Conservation (phyloP, 2,329 filamentous ascomycete genomes). For the Xylariaceae sp. region DNA sequence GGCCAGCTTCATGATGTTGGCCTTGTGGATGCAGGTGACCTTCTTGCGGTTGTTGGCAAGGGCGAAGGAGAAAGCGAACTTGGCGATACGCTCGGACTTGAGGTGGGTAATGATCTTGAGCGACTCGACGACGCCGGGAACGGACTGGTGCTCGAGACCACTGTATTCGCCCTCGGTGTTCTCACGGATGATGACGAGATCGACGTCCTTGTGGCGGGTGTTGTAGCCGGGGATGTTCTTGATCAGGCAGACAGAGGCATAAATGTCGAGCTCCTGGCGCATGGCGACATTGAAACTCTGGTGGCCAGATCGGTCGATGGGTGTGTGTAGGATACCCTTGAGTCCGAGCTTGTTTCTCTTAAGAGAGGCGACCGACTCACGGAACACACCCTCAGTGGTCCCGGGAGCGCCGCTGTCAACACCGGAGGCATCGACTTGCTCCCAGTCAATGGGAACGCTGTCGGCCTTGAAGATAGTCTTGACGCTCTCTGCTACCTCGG, state of each 20-base stretch:
- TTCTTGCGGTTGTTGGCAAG: conserved; percentile 99
- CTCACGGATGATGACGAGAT: conserved; percentile 99
- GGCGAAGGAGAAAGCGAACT: conserved; percentile 97
- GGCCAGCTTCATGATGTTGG: conserved; percentile 99
- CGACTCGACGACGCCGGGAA: conserved; percentile 93
- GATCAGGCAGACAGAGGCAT: conserved; percentile 94
- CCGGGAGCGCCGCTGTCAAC: conserved; percentile 74
- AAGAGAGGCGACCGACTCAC: conserved; percentile 89
- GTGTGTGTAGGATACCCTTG: conserved; percentile 98
- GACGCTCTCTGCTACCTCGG: conserved; percentile 95
- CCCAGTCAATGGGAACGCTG: conserved; percentile 98
- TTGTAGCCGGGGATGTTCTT: conserved; percentile 99
- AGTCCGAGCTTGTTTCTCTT: conserved; percentile 98
- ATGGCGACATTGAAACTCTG: conserved; percentile 99
- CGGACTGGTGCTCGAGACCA: conserved; percentile 96
- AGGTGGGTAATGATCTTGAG: conserved; percentile 99
- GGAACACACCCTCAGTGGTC: conserved; percentile 91
- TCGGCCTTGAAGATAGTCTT: conserved; percentile 99
- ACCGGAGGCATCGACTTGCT: conserved; percentile 94
- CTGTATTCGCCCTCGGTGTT: conserved; percentile 99
- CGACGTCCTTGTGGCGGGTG: conserved; percentile 94
- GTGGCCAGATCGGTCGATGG: conserved; percentile 93
- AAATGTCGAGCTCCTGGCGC: conserved; percentile 98
- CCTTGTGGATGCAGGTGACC: conserved; percentile 99
- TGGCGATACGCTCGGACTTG: conserved; percentile 98